These are phyloP conservation scores for Verticillium zaregamsianum DNA, from an alignment of 2,329 filamentous ascomycete species.

Conservation along the genomic window DNA sequence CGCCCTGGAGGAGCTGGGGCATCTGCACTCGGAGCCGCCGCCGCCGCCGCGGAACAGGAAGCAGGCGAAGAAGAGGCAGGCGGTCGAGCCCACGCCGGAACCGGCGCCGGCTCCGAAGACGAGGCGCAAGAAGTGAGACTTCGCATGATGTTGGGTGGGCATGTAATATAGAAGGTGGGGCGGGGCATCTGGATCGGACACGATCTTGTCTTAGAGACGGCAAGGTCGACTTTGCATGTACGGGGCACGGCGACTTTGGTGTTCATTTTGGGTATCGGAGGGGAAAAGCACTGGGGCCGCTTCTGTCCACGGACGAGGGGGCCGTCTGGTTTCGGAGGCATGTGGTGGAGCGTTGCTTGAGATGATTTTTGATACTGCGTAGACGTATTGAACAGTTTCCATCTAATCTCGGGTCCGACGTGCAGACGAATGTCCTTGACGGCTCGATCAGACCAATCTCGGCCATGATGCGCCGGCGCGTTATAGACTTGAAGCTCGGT, in stretches of 20 bases:
- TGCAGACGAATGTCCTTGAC: too few relatives aligned
- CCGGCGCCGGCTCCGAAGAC: conserved; percentile 19
- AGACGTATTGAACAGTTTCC: not conserved
- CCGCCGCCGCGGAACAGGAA: conserved; percentile 48
- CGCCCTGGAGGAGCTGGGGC: conserved; percentile 52
- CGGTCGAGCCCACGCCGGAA: conserved; percentile 17
- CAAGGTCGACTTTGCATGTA: not conserved
- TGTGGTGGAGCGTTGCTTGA: not conserved
- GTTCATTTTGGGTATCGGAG: not conserved
- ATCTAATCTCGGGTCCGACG: too few relatives aligned
- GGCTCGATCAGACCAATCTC: too few relatives aligned
- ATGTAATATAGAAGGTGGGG: not conserved
- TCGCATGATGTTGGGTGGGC: not conserved
- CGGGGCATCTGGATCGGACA: not conserved
- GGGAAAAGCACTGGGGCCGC: not conserved
- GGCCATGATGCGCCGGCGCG: too few relatives aligned
- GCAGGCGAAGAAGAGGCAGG: conserved; percentile 48
- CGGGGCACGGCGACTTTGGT: not conserved
- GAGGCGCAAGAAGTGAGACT: conserved; percentile 12
- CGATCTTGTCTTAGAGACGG: not conserved
- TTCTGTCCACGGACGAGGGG: not conserved
- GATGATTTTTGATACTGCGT: not conserved
- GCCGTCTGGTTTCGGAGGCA: not conserved
- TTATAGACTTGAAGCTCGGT: too few relatives aligned
- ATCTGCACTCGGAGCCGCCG: conserved; percentile 52